Evolutionary conservation across 2,329 filamentous ascomycete species (phyloP), one percentile per base, ranked within the genome.

Genomic region (Decorospora gaudefroyi): DNA sequence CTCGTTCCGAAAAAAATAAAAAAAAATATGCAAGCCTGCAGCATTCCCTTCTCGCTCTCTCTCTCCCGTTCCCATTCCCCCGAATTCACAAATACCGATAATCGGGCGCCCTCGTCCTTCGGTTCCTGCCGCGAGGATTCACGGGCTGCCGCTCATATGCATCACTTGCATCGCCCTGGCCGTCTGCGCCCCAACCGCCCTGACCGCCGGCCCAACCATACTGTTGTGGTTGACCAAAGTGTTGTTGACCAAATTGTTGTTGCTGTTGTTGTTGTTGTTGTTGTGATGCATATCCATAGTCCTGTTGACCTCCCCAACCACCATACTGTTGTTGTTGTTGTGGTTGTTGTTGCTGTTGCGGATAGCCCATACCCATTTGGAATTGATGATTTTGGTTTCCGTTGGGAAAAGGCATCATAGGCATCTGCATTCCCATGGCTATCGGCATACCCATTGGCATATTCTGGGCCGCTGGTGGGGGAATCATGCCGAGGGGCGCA

Each of bases 121-220:
- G 83, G 61, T 90, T 85, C 61, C 87, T 82, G 64, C 90, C 89
- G 70, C 93, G 83, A 66, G 96, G 88, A 67, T 99, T 99, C 51
- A 97, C 88, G 0, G 93, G 93, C 70, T 96, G 92, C 45, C 93
- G 83, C 69, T 97, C 95, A 73, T 99, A 99, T 5, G 93, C 88
- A 45, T 95, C 56, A 15, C 42, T 52, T 12, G 41, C 22, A 27
- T 44, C 42, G 19, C 42, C 36, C 8, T 49, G 42, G 17, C 33
- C 36, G 11, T 42, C 22, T n/a, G 21, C 15, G 17, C 28, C 19
- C 7, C 19, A 23, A 23, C 21, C 21, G 21, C 35, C 35, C 16
- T 22, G 44, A 18, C 21, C 43, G 15, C n/a, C 37, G 25, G 28
- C 42, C 38, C 39, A 43, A 27, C 31, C 30, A 13, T 18, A 36